phyloP scores from a whole-genome alignment of 495 filamentous ascomycete genomes.

The Platismatia glauca region DNA sequence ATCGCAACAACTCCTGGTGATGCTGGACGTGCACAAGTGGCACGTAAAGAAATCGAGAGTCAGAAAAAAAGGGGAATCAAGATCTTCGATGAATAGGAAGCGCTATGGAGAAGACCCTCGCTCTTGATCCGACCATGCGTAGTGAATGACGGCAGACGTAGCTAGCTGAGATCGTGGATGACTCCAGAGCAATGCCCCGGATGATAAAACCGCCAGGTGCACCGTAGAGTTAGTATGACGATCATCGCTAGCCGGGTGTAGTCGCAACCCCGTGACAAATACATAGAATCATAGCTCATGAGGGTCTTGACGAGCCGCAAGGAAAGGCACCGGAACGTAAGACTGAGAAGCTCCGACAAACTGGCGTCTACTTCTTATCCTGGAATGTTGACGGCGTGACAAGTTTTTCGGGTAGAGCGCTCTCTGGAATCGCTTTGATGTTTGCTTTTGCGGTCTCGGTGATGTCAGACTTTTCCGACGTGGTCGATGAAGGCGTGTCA shows the following conservation, averaged over 20 bases:
- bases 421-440: constrained; percentile 23
- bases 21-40: not conserved
- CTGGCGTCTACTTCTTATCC: constrained; percentile 4
- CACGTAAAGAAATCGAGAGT: constrained; percentile 5
- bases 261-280: not conserved
- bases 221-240: constrained; percentile 5
- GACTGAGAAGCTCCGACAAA: not conserved
- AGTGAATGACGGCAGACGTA: not conserved
- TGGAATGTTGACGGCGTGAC: constrained; percentile 16
- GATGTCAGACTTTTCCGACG: constrained; percentile 31
- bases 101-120: constrained; percentile 7
- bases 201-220: not conserved
- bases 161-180: not conserved
- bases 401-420: constrained; percentile 26
- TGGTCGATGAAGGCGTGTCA: constrained; percentile 41
- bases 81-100: not conserved
- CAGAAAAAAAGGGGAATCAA: constrained; percentile 1
- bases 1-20: not conserved
- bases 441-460: constrained; percentile 18
- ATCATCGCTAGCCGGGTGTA: constrained; percentile 4
- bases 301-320: constrained; percentile 4
- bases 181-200: not conserved
- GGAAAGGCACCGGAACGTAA: not conserved
- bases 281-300: constrained; percentile 12
- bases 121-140: constrained; percentile 8